These are phyloP conservation scores for Lindgomyces ingoldianus DNA, from an alignment of 495 filamentous ascomycete species.

Conservation along the genomic window DNA sequence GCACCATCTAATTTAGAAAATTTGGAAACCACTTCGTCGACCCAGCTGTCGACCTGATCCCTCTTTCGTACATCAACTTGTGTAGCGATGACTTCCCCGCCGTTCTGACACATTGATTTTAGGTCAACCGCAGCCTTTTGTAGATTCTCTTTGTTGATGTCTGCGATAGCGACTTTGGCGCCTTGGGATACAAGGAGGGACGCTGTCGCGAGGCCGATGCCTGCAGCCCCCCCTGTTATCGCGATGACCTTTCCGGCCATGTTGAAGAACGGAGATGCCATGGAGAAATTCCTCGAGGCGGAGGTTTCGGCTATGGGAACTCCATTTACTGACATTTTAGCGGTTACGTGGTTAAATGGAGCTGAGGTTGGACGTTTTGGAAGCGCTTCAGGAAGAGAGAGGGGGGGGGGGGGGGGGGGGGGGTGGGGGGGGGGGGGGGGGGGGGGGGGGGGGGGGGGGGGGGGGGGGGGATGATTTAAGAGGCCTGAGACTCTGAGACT, in stretches of 20 bases:
- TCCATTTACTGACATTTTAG: slow-evolving; percentile 26
- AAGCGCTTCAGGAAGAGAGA: too few species aligned
- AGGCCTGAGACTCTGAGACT: background rate
- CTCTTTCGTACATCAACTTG: slow-evolving; percentile 49
- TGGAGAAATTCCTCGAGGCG: slow-evolving; percentile 14
- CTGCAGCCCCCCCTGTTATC: slow-evolving; percentile 26
- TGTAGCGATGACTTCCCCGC: slow-evolving; percentile 31
- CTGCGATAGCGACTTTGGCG: slow-evolving; percentile 31
- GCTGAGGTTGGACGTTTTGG: too few species aligned
- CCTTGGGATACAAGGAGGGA: slow-evolving; percentile 27
- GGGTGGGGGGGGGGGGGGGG: background rate
- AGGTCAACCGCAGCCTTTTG: background rate
- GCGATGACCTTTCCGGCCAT: slow-evolving; percentile 24
- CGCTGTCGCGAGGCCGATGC: slow-evolving; percentile 33
- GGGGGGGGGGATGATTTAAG: background rate
- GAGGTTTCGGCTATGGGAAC: slow-evolving; percentile 17
- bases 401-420: too few species aligned
- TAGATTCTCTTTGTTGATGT: slow-evolving; percentile 22
- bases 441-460: background rate
- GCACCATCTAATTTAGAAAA: slow-evolving; percentile 42
- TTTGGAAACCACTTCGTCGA: slow-evolving; percentile 45
- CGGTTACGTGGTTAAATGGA: background rate
- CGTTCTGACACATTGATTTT: background rate
- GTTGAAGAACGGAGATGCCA: slow-evolving; percentile 28
- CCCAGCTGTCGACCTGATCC: slow-evolving; percentile 53